phyloP scores from a whole-genome alignment of 768 basidiomycete species.

The Leccinum subtestaceum region DNA sequence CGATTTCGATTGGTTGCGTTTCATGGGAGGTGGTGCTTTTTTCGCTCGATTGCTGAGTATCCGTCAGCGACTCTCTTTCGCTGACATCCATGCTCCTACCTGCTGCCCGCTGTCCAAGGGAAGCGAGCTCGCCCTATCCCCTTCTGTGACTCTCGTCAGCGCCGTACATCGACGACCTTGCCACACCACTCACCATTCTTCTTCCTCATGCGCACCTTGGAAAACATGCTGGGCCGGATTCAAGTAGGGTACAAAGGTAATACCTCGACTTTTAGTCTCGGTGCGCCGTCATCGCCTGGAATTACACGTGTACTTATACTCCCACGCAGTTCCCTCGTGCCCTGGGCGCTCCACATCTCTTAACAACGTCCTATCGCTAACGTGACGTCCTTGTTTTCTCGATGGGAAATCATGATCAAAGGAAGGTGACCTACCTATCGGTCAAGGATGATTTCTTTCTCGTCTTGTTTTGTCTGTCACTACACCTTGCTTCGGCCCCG shows the following conservation, averaged over 20 bases:
- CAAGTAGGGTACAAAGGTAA: not conserved
- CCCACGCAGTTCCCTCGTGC: not conserved
- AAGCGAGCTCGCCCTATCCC: not conserved
- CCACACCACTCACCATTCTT: not conserved
- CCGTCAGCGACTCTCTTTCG: not conserved
- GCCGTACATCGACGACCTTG: not conserved
- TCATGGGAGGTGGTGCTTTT: not conserved
- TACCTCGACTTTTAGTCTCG: not conserved
- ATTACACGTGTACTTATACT: not conserved
- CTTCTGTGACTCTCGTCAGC: not conserved
- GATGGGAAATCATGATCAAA: not conserved
- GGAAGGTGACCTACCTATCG: not conserved
- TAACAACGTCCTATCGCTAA: not conserved
- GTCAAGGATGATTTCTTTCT: not conserved
- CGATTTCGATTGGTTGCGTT: not conserved
- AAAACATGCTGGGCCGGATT: not conserved
- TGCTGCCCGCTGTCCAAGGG: not conserved
- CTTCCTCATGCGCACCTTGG: not conserved
- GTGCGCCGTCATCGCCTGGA: too few relatives aligned
- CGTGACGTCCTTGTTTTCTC: not conserved
- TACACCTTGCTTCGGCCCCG: not conserved
- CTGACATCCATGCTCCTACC: not conserved
- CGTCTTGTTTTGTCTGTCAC: not conserved
- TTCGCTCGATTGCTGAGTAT: not conserved
- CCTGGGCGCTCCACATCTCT: too few relatives aligned